Evolutionary conservation across 805 yeast genomes (phyloP).

Genomic region (Saturnispora dispora): DNA sequence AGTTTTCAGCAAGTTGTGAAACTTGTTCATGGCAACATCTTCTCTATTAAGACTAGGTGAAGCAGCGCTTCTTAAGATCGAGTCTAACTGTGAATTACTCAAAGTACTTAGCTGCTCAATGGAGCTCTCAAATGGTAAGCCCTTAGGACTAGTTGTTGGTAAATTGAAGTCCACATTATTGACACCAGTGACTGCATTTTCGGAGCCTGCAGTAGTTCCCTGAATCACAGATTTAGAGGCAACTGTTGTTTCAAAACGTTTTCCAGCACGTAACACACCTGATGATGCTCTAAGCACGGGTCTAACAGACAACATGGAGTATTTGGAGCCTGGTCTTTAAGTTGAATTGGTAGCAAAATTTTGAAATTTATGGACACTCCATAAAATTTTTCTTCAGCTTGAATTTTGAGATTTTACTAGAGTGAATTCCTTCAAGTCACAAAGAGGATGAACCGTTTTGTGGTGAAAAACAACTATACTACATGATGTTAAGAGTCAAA

Average conservation of each 20-base stretch:
- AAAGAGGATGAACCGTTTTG: neutral
- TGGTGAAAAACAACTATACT: neutral
- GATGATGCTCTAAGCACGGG: neutral
- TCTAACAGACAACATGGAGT: neutral
- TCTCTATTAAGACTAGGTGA: constrained; percentile 25
- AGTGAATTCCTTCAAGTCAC: neutral
- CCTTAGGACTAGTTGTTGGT: constrained; percentile 6
- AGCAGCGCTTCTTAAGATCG: constrained; percentile 18
- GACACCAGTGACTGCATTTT: neutral
- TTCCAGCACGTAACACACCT: neutral
- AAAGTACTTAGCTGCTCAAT: constrained; percentile 17
- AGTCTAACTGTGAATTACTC: constrained; percentile 22
- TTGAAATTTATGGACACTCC: neutral
- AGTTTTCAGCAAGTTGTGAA: constrained; percentile 21
- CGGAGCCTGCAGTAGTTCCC: neutral
- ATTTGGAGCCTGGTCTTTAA: neutral
- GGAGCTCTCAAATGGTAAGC: constrained; percentile 8
- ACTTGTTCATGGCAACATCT: constrained; percentile 19
- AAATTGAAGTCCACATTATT: neutral
- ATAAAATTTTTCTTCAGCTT: neutral
- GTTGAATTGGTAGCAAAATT: neutral
- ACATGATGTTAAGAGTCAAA: neutral
- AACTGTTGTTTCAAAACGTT: neutral
- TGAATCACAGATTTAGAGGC: neutral
- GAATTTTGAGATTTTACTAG: neutral